Percentiles rank a stretch among this genome's conserved stretches.
These are phyloP conservation scores for Anthracocystis setariae DNA, from an alignment of 1,284 basidiomycete genomes.

Conservation along the genomic window DNA sequence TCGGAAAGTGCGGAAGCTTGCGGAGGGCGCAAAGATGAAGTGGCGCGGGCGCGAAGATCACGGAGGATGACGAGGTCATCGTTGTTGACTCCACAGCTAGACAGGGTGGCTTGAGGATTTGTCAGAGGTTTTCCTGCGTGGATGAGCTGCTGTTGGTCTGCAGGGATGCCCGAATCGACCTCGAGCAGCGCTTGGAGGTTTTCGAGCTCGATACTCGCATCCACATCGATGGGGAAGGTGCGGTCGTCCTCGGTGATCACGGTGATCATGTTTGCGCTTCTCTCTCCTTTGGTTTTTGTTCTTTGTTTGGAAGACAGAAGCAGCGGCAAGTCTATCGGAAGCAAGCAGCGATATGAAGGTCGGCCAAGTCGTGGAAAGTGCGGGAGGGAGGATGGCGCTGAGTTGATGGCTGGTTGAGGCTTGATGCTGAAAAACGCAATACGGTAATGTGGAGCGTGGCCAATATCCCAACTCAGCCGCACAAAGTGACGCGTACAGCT, in stretches of 20 bases:
- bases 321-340: not conserved
- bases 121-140: slow-evolving; percentile 39
- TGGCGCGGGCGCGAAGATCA: slow-evolving; percentile 12
- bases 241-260: slow-evolving; percentile 58
- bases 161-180: slow-evolving; percentile 54
- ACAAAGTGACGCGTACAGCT: slow-evolving; percentile 11
- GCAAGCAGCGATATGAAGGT: not conserved
- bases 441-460: slow-evolving; percentile 11
- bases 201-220: slow-evolving; percentile 59
- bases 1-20: slow-evolving; percentile 15
- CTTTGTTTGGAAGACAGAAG: too few species aligned
- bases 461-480: not conserved
- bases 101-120: slow-evolving; percentile 49
- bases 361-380: slow-evolving; percentile 1
- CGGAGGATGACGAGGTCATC: slow-evolving; percentile 57
- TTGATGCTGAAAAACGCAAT: not conserved
- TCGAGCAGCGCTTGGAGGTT: slow-evolving; percentile 63
- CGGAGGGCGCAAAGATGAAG: slow-evolving; percentile 1
- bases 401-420: not conserved
- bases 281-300: too few species aligned
- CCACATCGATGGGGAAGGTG: slow-evolving; percentile 59
- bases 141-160: slow-evolving; percentile 47
- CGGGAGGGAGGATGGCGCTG: slow-evolving; percentile 2
- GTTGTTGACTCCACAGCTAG: slow-evolving; percentile 52
- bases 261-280: slow-evolving; percentile 54